Evolutionary conservation across 2,329 filamentous ascomycete species (phyloP).

Genomic region (Fusarium sp.): DNA sequence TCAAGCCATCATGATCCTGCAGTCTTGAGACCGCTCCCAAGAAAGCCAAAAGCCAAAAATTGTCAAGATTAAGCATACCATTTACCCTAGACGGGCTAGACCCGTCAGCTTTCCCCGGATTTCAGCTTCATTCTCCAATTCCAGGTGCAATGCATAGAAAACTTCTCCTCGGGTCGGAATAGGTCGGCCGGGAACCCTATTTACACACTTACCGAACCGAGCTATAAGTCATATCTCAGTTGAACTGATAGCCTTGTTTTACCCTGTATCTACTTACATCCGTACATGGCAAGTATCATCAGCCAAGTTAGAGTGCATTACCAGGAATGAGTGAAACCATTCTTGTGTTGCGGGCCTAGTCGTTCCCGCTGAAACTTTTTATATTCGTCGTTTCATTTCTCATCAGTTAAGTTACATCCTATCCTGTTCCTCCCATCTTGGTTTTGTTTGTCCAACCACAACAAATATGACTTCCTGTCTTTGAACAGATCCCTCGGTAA

Average conservation of each 20-base stretch:
- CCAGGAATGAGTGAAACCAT: slow-evolving; percentile 2
- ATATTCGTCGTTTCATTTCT: slow-evolving; percentile 39
- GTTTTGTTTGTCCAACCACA: slow-evolving; percentile 15
- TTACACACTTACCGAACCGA: slow-evolving; percentile 26
- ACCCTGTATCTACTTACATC: slow-evolving; percentile 1
- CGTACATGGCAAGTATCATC: background rate
- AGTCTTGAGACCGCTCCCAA: background rate
- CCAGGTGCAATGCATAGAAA: background rate
- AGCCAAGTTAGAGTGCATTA: slow-evolving; percentile 2
- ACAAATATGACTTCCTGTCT: slow-evolving; percentile 3
- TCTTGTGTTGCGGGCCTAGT: slow-evolving; percentile 10
- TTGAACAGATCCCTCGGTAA: slow-evolving; percentile 9
- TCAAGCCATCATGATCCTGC: background rate
- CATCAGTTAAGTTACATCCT: slow-evolving; percentile 33
- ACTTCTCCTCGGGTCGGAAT: slow-evolving; percentile 20
- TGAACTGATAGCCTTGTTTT: background rate
- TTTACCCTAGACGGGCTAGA: background rate
- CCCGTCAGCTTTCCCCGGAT: slow-evolving; percentile 5
- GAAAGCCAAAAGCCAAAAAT: background rate
- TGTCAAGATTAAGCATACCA: background rate
- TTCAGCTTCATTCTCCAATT: slow-evolving; percentile 2
- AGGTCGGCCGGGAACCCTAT: slow-evolving; percentile 1
- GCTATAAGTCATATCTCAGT: background rate
- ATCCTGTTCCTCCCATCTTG: slow-evolving; percentile 11
- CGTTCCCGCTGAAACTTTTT: slow-evolving; percentile 20